phyloP scores from a whole-genome alignment of 345 rosid genomes.

The Rubroshorea leprosula region DNA sequence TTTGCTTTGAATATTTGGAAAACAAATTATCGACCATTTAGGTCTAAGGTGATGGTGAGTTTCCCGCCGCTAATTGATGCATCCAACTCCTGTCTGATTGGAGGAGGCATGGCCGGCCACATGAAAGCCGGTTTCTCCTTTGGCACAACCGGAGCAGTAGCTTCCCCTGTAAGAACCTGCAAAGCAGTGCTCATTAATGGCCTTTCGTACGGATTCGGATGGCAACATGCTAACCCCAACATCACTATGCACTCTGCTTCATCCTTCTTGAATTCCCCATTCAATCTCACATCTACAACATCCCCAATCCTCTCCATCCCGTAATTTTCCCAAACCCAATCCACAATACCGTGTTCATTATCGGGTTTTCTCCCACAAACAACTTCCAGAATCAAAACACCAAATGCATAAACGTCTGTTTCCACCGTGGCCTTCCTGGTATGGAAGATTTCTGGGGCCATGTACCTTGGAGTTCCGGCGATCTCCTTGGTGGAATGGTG shows the following conservation, averaged over 20 bases:
- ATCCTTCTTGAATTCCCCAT: constrained; percentile 22
- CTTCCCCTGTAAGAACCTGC: constrained; percentile 63
- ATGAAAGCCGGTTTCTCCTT: constrained; percentile 60
- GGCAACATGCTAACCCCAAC: constrained; percentile 78
- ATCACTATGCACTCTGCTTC: constrained; percentile 43
- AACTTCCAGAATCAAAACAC: constrained; percentile 56
- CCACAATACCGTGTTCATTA: constrained; percentile 37
- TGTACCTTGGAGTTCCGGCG: constrained; percentile 74
- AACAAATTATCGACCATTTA: too few relatives aligned
- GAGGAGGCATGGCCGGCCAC: constrained; percentile 71
- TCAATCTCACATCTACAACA: constrained; percentile 54
- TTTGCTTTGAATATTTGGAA: too few relatives aligned
- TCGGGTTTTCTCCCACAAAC: constrained; percentile 55
- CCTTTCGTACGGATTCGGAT: constrained; percentile 66
- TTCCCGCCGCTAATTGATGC: too few relatives aligned
- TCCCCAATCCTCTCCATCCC: constrained; percentile 34
- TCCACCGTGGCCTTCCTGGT: constrained; percentile 57
- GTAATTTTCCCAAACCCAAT: constrained; percentile 63
- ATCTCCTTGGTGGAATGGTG: constrained; percentile 69
- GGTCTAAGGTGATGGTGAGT: too few relatives aligned
- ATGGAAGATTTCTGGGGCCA: constrained; percentile 74
- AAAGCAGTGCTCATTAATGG: constrained; percentile 56
- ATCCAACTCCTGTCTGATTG: constrained; percentile 45
- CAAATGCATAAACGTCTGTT: constrained; percentile 66
- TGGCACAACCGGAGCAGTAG: constrained; percentile 42